A percentile compares a stretch with the other conserved stretches of the same genome.
phyloP scores from a whole-genome alignment of 192 early-diverging fungal species.

The Chytriomyces confervae region DNA sequence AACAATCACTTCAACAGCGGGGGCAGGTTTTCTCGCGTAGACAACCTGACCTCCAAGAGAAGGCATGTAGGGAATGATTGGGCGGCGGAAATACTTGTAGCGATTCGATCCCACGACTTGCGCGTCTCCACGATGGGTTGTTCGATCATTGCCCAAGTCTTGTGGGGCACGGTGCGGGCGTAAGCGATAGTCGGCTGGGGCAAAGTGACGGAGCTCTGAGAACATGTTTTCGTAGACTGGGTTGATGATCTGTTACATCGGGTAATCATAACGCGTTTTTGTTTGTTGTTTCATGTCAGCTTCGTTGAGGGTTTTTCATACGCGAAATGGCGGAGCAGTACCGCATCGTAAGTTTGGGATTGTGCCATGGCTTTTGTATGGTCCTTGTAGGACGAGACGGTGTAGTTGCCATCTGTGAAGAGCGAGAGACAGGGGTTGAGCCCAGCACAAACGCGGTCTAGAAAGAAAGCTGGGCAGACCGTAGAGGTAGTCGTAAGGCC shows the following conservation, averaged over 20 bases:
- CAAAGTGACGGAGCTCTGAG: constrained; percentile 52
- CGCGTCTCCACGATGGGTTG: constrained; percentile 30
- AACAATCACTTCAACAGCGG: constrained; percentile 18
- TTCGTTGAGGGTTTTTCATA: neutral
- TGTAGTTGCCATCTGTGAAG: constrained; percentile 57
- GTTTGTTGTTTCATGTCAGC: neutral
- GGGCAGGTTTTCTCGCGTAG: constrained; percentile 49
- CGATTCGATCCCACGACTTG: constrained; percentile 58
- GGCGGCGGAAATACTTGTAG: constrained; percentile 67
- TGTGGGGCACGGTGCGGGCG: constrained; percentile 41
- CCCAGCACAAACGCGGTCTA: neutral
- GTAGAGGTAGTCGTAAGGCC: constrained; percentile 67
- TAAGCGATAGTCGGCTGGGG: constrained; percentile 43
- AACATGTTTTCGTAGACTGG: constrained; percentile 59
- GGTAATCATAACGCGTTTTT: constrained; percentile 22
- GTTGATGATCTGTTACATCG: constrained; percentile 49
- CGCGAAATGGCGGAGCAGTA: constrained; percentile 26
- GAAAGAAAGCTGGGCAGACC: constrained; percentile 36
- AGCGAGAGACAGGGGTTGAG: too few species aligned
- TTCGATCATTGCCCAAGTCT: constrained; percentile 54
- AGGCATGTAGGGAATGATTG: constrained; percentile 65
- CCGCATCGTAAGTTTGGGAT: constrained; percentile 57
- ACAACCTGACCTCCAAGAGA: constrained; percentile 60
- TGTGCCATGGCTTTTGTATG: constrained; percentile 53
- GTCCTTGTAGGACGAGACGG: constrained; percentile 60